A percentile compares a stretch with the other conserved stretches of the same genome.
Evolutionary conservation across 1,139 yeast genomes (phyloP).

Genomic region (Saccharomyces hybrid): DNA sequence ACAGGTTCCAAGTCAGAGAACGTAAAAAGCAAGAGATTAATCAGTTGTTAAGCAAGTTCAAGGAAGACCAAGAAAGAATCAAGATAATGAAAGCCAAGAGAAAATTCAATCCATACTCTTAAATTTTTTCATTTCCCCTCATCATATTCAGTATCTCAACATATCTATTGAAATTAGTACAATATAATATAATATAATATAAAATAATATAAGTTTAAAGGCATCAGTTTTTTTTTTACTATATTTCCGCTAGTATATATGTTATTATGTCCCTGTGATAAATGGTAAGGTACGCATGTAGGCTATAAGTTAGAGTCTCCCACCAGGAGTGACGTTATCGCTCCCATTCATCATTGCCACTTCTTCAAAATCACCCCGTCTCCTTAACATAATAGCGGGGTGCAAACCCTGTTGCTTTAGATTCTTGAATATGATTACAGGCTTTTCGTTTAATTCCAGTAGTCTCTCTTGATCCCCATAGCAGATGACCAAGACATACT

Average conservation of each 20-base stretch:
- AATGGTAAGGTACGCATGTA: too few relatives aligned
- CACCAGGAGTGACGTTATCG: conserved; percentile 26
- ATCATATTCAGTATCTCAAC: not conserved
- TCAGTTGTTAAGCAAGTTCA: conserved; percentile 72
- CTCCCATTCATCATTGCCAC: conserved; percentile 15
- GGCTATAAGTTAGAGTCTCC: conserved; percentile 16
- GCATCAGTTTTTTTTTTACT: not conserved
- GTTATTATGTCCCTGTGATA: not conserved
- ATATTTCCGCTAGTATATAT: not conserved
- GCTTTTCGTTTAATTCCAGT: conserved; percentile 77
- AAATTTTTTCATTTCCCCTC: not conserved
- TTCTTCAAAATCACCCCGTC: conserved; percentile 49
- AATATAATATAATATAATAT: not conserved
- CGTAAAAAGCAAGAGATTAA: conserved; percentile 89
- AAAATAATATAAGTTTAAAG: not conserved
- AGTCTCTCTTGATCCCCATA: conserved; percentile 88
- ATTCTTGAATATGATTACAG: conserved; percentile 82
- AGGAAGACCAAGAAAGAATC: conserved; percentile 83
- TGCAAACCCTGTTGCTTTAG: conserved; percentile 79
- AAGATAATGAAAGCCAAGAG: conserved; percentile 70
- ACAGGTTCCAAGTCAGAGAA: conserved; percentile 92
- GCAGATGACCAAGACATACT: conserved; percentile 85
- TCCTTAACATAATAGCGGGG: conserved; percentile 90
- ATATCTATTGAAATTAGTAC: not conserved
- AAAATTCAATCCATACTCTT: conserved; percentile 73